These are phyloP conservation scores for Cupressus sempervirens DNA, from an alignment of 75 land plant genomes.

Conservation along the genomic window DNA sequence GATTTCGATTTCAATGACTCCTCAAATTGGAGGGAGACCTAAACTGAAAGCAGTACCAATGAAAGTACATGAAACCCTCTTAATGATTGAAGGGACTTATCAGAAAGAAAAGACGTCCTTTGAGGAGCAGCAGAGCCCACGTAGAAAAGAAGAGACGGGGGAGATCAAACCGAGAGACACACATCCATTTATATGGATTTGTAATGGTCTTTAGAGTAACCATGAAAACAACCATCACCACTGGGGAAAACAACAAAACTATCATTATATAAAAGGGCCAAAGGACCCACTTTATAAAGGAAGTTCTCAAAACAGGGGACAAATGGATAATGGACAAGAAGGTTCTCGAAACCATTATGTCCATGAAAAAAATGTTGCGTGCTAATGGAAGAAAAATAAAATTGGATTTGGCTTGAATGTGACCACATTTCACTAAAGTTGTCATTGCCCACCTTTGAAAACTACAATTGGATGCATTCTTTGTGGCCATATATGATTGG, in stretches of 20 bases:
- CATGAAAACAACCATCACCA: neutral
- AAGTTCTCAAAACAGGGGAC: neutral
- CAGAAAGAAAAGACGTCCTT: neutral
- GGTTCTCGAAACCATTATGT: neutral
- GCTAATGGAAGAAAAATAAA: neutral
- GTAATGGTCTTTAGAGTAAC: neutral
- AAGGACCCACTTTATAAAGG: neutral
- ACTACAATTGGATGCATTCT: neutral
- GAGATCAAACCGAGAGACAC: neutral
- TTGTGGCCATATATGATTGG: neutral
- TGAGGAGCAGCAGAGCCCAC: neutral
- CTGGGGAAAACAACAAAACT: neutral
- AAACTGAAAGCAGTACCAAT: neutral
- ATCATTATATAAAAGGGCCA: neutral
- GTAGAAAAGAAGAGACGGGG: neutral
- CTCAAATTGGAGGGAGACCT: neutral
- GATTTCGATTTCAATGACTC: neutral
- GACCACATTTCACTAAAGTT: neutral
- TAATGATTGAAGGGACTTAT: neutral
- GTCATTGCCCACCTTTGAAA: neutral
- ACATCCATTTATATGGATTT: slow-evolving; percentile 3
- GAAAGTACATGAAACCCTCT: neutral
- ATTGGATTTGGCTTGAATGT: neutral
- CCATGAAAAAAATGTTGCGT: neutral
- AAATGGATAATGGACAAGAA: slow-evolving; percentile 9